Evolutionary conservation across 768 basidiomycete species (phyloP), one percentile per base, ranked within the genome.

Genomic region (Suillus alpinus): DNA sequence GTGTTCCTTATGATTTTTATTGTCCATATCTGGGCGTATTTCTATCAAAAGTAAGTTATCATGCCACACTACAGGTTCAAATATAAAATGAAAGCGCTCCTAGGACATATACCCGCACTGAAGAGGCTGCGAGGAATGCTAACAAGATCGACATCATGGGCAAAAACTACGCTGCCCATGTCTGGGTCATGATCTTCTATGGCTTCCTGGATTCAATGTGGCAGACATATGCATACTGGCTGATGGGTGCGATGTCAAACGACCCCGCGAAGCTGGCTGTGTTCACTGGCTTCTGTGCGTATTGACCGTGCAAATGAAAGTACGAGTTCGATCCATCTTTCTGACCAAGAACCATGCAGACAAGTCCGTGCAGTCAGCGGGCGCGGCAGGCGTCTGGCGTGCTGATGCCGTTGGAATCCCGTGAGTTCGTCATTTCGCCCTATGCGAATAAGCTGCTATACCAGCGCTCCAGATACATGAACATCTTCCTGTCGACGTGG

Each of bases 191-290:
- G 74, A 82, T 90, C 59, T 83, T 86, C 70, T 90, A 83, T 67
- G 88, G 91, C n/a, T 64, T 93, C 3, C 80, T 92, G 55, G 92
- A 94, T 62, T 80, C 91, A 0, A 87, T 91, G 84, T 94, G 90
- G 90, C 92, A 94, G 70, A 91, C 88, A 3, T 85, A 85, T 0
- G 85, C 86, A 3, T 92, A 92, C 72, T 92, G 89, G 89, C 80
- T 91, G 66, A 89, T 91, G 84, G 92, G 92, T 32, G 88, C 89
- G 13, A 90, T 94, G 87, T 91, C 89, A 18, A 92, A 94, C 61
- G 84, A 92, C 67, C 85, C 89, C 2, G 82, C 81, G 4, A 91
- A 90, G 71, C 82, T 94, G 26, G 89, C 81, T 88, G 89, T 56
- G 85, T 86, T 91, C 67, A 76, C 86, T 20, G 90, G 91, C 46